phyloP scores from a whole-genome alignment of 2,329 filamentous ascomycete species.

The Bipolaris bicolor region DNA sequence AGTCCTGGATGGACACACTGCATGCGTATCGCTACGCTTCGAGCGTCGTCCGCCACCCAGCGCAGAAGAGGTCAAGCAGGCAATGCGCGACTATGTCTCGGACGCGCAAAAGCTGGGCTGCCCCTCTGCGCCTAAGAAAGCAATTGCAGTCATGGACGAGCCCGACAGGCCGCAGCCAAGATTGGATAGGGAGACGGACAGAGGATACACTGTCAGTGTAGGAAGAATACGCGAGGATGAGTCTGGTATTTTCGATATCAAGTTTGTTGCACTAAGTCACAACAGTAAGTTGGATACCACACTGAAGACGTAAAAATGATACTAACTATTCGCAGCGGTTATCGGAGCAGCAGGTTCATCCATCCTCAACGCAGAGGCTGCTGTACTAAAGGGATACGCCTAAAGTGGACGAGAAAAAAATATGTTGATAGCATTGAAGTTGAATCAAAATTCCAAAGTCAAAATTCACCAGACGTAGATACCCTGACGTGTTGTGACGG shows the following conservation, averaged over 20 bases:
- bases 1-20: slow-evolving; percentile 94
- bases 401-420: slow-evolving; percentile 7
- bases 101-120: slow-evolving; percentile 85
- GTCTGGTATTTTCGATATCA: slow-evolving; percentile 88
- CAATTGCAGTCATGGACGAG: slow-evolving; percentile 90
- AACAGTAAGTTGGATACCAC: slow-evolving; percentile 60
- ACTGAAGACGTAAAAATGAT: slow-evolving; percentile 30
- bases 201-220: slow-evolving; percentile 89
- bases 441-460: not conserved
- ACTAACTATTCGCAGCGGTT: slow-evolving; percentile 62
- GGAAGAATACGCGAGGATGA: slow-evolving; percentile 86
- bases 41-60: slow-evolving; percentile 74
- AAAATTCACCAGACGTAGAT: not conserved
- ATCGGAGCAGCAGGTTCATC: slow-evolving; percentile 96
- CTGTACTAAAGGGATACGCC: slow-evolving; percentile 85
- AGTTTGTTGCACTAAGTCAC: slow-evolving; percentile 92
- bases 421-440: not conserved
- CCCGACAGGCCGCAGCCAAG: slow-evolving; percentile 88
- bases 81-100: slow-evolving; percentile 78
- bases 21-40: slow-evolving; percentile 89
- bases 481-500: not conserved
- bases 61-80: slow-evolving; percentile 76
- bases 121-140: slow-evolving; percentile 79
- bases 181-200: slow-evolving; percentile 82
- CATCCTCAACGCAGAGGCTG: slow-evolving; percentile 92